A percentile compares a stretch with the other conserved stretches of the same genome.
Conservation (phyloP, 306 rosid species). For the Trifolium subterraneum region DNA sequence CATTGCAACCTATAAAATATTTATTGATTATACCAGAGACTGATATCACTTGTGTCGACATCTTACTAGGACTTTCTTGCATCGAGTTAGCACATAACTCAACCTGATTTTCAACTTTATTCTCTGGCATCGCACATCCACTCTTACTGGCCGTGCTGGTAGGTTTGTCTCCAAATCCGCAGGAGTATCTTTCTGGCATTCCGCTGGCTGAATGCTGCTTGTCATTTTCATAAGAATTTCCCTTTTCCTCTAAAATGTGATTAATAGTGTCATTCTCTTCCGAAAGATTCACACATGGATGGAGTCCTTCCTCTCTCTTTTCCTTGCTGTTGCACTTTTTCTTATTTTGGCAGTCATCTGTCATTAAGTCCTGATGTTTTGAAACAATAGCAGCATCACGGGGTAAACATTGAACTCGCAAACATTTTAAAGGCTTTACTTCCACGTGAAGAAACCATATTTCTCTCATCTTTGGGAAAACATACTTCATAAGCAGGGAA, state of each 20-base stretch:
- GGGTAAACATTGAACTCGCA: constrained; percentile 36
- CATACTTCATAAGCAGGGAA: constrained; percentile 55
- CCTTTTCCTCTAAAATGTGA: constrained; percentile 39
- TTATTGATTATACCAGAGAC: constrained; percentile 65
- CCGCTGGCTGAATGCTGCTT: constrained; percentile 37
- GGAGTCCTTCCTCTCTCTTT: constrained; percentile 35
- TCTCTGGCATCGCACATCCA: constrained; percentile 25
- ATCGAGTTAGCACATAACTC: constrained; percentile 39
- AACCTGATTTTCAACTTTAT: constrained; percentile 43
- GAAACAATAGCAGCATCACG: constrained; percentile 29
- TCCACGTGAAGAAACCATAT: constrained; percentile 77
- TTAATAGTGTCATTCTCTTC: constrained; percentile 40
- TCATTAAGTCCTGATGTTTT: constrained; percentile 25
- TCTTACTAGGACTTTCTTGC: constrained; percentile 50
- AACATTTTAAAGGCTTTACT: constrained; percentile 41
- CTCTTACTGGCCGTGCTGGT: constrained; percentile 12
- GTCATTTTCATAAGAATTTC: constrained; percentile 16
- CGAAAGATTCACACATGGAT: background rate
- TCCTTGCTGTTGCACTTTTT: constrained; percentile 44
- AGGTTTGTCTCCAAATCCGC: constrained; percentile 34
- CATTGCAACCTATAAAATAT: constrained; percentile 54
- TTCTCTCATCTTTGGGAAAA: constrained; percentile 51
- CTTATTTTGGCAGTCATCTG: constrained; percentile 33
- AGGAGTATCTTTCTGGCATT: constrained; percentile 30
- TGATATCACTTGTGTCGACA: constrained; percentile 67